Evolutionary conservation across 495 filamentous ascomycete genomes (phyloP), one percentile per base, ranked within the genome.

Genomic region (Haplographium delicatum): DNA sequence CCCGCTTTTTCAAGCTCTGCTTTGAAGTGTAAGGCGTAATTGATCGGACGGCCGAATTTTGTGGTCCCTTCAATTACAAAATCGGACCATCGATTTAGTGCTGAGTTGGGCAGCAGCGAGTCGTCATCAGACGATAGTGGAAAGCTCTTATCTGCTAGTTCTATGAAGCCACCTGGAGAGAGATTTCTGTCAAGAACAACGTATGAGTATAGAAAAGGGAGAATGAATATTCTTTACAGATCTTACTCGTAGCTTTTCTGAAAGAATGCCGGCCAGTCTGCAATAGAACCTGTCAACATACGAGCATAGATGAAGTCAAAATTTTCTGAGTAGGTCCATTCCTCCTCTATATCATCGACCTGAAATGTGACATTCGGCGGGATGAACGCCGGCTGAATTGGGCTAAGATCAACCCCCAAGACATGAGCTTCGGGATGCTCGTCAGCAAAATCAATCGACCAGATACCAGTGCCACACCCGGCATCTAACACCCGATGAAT

Each of bases 341-440:
- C 64, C 30, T 75, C 68, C 4, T 69, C 73, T 2, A 69, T 71
- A 53, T 81, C 75, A 50, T 76, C 72, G 38, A 81, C 69, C 18
- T 73, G 56, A 59, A 81, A 81, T 18, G 50, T 55, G 31, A 68
- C 65, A 47, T 83, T 82, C 5, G 72, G 70, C 4, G 80, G 77
- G 2, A 75, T 47, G 44, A 68, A 83, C 68, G 40, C 72, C 70
- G 63, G 62, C 59, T 81, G 78, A 42, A 73, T 73, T 1, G 78
- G 73, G 39, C 69, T 73, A 0, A 80, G 60, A 57, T 80, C 76
- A 16, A 71, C 71, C 20, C 76, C 75, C 9, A 77, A 51, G 28
- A 74, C 67, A 33, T 72, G 60, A 2, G 69, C 61, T 82, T 18
- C 62, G 58, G 53, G 62, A 53, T 51, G 33, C 15, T 44, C 30